These are phyloP conservation scores for Excoecaria cochinchinensis DNA, from an alignment of 345 rosid genomes.

Conservation along the genomic window DNA sequence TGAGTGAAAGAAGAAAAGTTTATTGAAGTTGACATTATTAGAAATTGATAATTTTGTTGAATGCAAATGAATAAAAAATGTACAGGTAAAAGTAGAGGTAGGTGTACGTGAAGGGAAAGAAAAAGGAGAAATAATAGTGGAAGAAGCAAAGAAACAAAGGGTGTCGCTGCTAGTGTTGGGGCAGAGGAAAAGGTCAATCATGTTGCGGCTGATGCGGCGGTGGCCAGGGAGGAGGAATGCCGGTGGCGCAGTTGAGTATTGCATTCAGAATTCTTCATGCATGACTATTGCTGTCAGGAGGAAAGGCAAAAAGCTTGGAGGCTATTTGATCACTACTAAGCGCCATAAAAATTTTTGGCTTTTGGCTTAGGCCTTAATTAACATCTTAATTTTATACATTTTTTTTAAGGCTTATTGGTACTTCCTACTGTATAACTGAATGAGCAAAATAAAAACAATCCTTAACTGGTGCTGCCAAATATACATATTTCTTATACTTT, in stretches of 20 bases:
- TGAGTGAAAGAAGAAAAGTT: not conserved
- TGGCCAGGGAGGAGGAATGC: slow-evolving; percentile 45
- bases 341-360: slow-evolving; percentile 94
- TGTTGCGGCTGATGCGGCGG: slow-evolving; percentile 58
- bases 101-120: slow-evolving; percentile 55
- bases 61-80: too few species aligned
- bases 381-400: too few species aligned
- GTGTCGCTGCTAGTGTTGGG: slow-evolving; percentile 73
- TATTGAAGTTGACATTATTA: too few species aligned
- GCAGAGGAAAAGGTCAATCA: slow-evolving; percentile 56
- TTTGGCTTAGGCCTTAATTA: slow-evolving; percentile 46
- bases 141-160: slow-evolving; percentile 63
- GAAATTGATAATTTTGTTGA: not conserved
- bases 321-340: slow-evolving; percentile 88
- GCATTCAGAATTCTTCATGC: slow-evolving; percentile 80
- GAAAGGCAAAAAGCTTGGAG: slow-evolving; percentile 71
- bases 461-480: too few species aligned
- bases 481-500: too few species aligned
- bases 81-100: slow-evolving; percentile 62
- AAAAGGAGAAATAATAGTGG: slow-evolving; percentile 68
- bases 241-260: slow-evolving; percentile 51
- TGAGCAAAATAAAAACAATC: too few species aligned
- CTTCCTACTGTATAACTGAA: too few species aligned
- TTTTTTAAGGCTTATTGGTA: not conserved
- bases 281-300: slow-evolving; percentile 82